Evolutionary conservation across 768 basidiomycete genomes (phyloP).

Genomic region (Termitomyces sp.): DNA sequence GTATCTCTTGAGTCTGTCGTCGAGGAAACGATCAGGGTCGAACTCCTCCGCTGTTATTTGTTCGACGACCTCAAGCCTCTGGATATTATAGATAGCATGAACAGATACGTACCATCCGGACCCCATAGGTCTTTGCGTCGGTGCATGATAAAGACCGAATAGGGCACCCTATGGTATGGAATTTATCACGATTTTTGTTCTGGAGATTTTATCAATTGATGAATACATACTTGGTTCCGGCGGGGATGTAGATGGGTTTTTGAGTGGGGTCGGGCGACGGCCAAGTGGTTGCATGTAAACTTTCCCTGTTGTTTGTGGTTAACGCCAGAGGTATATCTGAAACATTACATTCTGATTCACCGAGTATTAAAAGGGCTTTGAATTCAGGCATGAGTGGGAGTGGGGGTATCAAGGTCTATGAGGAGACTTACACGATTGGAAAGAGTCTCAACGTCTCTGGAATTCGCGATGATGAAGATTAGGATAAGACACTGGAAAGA

Average conservation of each 20-base stretch:
- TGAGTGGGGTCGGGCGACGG: constrained; percentile 37
- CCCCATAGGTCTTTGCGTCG: constrained; percentile 65
- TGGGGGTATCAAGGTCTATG: not conserved
- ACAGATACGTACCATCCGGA: constrained; percentile 46
- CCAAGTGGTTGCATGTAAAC: constrained; percentile 42
- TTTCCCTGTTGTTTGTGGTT: constrained; percentile 28
- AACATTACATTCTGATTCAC: constrained; percentile 15
- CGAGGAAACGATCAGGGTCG: constrained; percentile 69
- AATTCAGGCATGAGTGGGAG: not conserved
- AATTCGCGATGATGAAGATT: not conserved
- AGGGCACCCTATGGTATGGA: constrained; percentile 27
- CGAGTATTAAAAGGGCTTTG: constrained; percentile 44
- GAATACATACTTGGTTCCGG: constrained; percentile 35
- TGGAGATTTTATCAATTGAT: not conserved
- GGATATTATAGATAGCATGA: not conserved
- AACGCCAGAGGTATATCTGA: not conserved
- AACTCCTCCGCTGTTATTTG: constrained; percentile 48
- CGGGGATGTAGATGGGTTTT: constrained; percentile 50
- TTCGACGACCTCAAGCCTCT: not conserved
- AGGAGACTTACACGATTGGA: constrained; percentile 40
- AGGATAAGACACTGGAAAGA: not conserved
- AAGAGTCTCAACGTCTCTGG: constrained; percentile 51
- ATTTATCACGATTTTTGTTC: not conserved
- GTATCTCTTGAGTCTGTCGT: constrained; percentile 56
- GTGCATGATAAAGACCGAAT: constrained; percentile 63